phyloP scores from a whole-genome alignment of 768 basidiomycete genomes.

The Boletus pseudo-olivaceus region DNA sequence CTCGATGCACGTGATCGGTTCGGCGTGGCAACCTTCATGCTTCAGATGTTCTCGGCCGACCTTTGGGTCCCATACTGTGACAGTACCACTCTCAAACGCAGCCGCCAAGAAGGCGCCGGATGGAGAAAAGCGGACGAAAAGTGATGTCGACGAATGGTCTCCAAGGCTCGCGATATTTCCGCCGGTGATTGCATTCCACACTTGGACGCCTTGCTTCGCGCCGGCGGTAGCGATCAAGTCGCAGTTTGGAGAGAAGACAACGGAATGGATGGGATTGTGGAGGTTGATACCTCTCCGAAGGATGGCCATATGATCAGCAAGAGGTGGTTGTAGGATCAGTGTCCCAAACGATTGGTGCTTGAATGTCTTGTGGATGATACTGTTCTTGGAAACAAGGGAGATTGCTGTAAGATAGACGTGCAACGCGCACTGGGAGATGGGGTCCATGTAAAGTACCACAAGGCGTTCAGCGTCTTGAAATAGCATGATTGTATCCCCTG shows the following conservation, averaged over 20 bases:
- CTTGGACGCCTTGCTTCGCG: slow-evolving; percentile 15
- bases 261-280: slow-evolving; percentile 7
- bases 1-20: slow-evolving; percentile 17
- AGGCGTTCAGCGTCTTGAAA: slow-evolving; percentile 20
- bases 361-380: slow-evolving; percentile 6
- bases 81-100: slow-evolving; percentile 15
- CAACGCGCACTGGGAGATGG: slow-evolving; percentile 20
- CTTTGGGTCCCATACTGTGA: slow-evolving; percentile 20
- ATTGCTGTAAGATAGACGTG: slow-evolving; percentile 17
- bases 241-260: slow-evolving; percentile 13
- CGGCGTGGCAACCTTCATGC: slow-evolving; percentile 9
- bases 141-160: slow-evolving; percentile 3
- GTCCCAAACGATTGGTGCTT: slow-evolving; percentile 5
- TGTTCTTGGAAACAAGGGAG: background rate
- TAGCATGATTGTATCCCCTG: slow-evolving; percentile 3
- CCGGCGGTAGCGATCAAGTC: slow-evolving; percentile 16
- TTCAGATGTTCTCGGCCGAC: slow-evolving; percentile 17
- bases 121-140: slow-evolving; percentile 17
- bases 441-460: slow-evolving; percentile 17
- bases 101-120: slow-evolving; percentile 20
- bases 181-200: slow-evolving; percentile 21
- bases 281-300: slow-evolving; percentile 1
- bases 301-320: background rate
- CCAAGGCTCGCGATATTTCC: slow-evolving; percentile 20
- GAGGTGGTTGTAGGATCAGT: background rate